Base-by-base conservation (phyloP, 495 filamentous ascomycete species). In the Talaromyces adpressus region DNA sequence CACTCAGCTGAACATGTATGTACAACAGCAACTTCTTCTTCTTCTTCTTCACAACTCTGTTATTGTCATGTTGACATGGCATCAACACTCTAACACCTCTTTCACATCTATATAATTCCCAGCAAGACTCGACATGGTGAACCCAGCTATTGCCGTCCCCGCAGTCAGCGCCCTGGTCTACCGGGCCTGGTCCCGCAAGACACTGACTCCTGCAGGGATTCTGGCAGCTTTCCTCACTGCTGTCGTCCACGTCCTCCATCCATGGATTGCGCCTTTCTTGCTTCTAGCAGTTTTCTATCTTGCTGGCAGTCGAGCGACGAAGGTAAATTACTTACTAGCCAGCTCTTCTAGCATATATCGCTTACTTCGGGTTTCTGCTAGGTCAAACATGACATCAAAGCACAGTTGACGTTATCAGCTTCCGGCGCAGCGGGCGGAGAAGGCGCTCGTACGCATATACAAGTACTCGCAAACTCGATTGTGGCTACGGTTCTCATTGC, bases 391-490 rank as follows among this genome's bases (percentile, higher is more conserved):
- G 85, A 90, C 61, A 78, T 93, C 70, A 98, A 98, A 77, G 83
- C 87, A 0, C 84, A 77, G 30, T 78, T 97, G 56, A 98, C 94
- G 0, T 74, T 93, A 57, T 88, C 88, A 49, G 83, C 91, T 6
- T 80, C 84, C 32, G 92, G 91, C 53, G 72, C 81, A 18, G 71
- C 85, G 9, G 90, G 89, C 61, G 90, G 90, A 62, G 92, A 96
- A 73, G 90, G 89, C 4, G 81, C 89, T 3, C 82, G 94, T 18
- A 96, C 85, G 4, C 89, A 94, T 73, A 78, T 93, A 59, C 94
- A 98, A 80, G 94, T 98, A 9, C 76, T 97, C 14, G 91, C 91
- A 32, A 98, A 97, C 73, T 94, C 91, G 6, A 71, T 87, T 57
- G 87, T 89, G 22, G 92, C 91, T 16, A 89, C 89, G 22, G 72